Evolutionary conservation across 2,329 filamentous ascomycete genomes (phyloP).

Genomic region (Ceratocystis ficicola): DNA sequence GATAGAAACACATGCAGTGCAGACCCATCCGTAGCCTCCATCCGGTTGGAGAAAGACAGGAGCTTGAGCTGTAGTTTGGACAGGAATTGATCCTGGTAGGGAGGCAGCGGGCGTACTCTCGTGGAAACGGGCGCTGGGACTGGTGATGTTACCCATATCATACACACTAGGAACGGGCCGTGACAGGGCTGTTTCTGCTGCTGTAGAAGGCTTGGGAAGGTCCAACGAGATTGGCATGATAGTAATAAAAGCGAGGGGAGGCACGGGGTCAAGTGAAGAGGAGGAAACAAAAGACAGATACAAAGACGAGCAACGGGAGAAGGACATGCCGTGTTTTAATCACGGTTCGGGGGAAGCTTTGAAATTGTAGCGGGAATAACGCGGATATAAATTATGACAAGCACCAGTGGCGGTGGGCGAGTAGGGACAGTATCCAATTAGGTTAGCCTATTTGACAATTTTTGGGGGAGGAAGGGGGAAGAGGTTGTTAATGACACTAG

Average conservation of each 20-base stretch:
- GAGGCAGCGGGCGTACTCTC: neutral
- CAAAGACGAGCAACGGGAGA: neutral
- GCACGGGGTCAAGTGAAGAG: neutral
- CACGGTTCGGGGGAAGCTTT: neutral
- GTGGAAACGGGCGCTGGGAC: neutral
- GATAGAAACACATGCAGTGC: slow-evolving; percentile 31
- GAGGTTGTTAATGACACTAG: neutral
- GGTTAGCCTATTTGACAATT: neutral
- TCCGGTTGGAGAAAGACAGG: slow-evolving; percentile 34
- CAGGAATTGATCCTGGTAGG: neutral
- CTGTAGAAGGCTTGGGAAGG: neutral
- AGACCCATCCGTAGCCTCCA: slow-evolving; percentile 46
- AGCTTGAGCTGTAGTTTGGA: neutral
- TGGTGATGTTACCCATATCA: neutral
- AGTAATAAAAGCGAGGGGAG: neutral
- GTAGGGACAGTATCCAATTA: neutral
- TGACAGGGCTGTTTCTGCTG: neutral
- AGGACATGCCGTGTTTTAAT: neutral
- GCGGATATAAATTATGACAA: neutral
- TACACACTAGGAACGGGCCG: neutral
- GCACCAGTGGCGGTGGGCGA: neutral
- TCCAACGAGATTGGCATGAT: neutral
- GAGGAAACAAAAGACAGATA: neutral
- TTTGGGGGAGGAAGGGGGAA: too few species aligned
- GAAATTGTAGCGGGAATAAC: neutral